Evolutionary conservation across 495 filamentous ascomycete genomes (phyloP).

Genomic region (Annulohypoxylon nitens): DNA sequence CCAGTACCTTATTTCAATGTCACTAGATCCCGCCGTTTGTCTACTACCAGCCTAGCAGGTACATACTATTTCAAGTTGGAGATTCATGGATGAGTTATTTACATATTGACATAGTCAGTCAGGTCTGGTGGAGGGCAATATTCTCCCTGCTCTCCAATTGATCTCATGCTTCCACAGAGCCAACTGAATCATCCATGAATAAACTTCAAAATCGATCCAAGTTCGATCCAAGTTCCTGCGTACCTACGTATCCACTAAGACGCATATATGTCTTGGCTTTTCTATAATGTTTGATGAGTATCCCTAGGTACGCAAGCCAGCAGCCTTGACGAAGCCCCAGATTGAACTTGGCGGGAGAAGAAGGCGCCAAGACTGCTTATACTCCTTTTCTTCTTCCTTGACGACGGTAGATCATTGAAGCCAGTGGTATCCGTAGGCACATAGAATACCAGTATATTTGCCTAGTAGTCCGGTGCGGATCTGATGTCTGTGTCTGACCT

Average conservation of each 20-base stretch:
- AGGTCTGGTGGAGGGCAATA: no score
- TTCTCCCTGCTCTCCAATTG: no score
- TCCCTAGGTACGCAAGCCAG: background rate
- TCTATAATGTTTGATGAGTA: no score
- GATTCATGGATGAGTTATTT: no score
- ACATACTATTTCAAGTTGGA: background rate
- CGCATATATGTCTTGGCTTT: no score
- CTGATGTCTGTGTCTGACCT: slow-evolving; percentile 13
- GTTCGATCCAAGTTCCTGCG: no score
- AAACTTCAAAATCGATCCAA: no score
- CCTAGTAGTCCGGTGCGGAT: background rate
- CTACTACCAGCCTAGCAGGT: background rate
- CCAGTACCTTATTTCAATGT: background rate
- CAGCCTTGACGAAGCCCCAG: slow-evolving; percentile 1
- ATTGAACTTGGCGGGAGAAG: background rate
- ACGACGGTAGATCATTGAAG: background rate
- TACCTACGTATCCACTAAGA: no score
- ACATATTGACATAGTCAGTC: no score
- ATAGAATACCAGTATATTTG: background rate
- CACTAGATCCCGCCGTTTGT: background rate
- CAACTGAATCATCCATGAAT: background rate
- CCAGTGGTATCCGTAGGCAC: background rate
- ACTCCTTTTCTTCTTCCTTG: background rate
- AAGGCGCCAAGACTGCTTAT: slow-evolving; percentile 4
- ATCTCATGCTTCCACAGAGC: background rate